Evolutionary conservation across 192 early-diverging fungal species (phyloP), one percentile per base, ranked within the genome.

Genomic region (Coemansia sp.): DNA sequence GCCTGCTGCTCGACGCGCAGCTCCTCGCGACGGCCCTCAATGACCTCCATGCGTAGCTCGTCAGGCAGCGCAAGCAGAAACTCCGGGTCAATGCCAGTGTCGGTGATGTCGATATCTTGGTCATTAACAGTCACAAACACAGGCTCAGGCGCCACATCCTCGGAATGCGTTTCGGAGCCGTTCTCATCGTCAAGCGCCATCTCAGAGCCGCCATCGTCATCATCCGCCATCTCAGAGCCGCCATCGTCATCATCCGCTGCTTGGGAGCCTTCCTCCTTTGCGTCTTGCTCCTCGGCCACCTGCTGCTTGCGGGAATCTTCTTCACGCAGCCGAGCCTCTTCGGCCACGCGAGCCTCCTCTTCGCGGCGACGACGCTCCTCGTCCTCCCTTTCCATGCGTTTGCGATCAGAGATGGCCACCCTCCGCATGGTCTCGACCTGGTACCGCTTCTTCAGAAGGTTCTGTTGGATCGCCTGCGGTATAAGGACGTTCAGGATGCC

Each of bases 51-150:
- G 46, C 94, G 91, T 71, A 99, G 75, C 53, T 98, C 95, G 33
- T 97, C 96, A 0, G 97, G 97, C 30, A 99, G 80, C 2, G 97
- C 97, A 67, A 92, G 89, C 61, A 99, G 82, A 74, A 99, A 99
- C 66, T 91, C 91, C 6, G 88, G 86, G 67, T 99, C 97, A 48
- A 99, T 99, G 10, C 94, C 97, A 20, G 91, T 92, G 21, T 93
- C 94, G 1, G 94, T 92, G 43, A 99, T 94, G 63, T 99, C 96
- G 0, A 96, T 84, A 66, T 84, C 64, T 41, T 87, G 83, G 4
- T 96, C 97, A 70, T 92, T 86, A 39, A 99, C 86, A 45, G 81
- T 89, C 0, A 97, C 86, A 44, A 72, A 72, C 34, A 84, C 78
- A 1, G 77, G 83, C 61, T 72, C 64, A 0, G 75, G 60, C 64